These are phyloP conservation scores for Thelonectria olida DNA, from an alignment of 2,329 filamentous ascomycete species.

Conservation along the genomic window DNA sequence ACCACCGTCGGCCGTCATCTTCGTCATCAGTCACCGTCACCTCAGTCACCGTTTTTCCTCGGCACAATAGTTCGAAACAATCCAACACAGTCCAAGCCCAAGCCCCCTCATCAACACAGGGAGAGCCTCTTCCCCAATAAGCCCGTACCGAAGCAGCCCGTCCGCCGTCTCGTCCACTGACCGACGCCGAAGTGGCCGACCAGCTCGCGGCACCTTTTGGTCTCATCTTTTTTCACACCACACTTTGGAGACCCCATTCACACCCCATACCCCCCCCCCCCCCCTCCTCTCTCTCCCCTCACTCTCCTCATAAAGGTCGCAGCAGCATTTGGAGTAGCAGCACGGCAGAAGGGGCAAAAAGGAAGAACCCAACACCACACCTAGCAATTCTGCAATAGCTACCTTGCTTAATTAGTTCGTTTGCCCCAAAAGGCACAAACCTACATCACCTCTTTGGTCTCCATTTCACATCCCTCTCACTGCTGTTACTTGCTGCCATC, in stretches of 20 bases:
- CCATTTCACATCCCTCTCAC: conserved; percentile 69
- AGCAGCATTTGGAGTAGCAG: neutral
- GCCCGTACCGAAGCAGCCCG: too few relatives aligned
- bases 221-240: conserved; percentile 20
- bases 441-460: too few relatives aligned
- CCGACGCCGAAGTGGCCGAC: conserved; percentile 11
- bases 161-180: too few relatives aligned
- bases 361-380: too few relatives aligned
- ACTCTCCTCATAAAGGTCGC: neutral
- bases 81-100: neutral
- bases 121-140: too few relatives aligned
- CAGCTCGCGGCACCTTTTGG: conserved; percentile 6
- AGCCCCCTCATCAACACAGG: too few relatives aligned
- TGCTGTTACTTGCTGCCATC: conserved; percentile 82
- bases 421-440: conserved; percentile 1
- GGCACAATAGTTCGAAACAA: neutral
- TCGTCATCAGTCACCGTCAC: conserved; percentile 11
- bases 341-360: neutral
- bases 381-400: too few relatives aligned
- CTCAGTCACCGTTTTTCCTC: conserved; percentile 9
- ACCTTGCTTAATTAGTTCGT: neutral
- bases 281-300: neutral
- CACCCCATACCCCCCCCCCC: conserved; percentile 10
- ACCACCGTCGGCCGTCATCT: neutral
- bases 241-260: conserved; percentile 2